A percentile compares a stretch with the other conserved stretches of the same genome.
Conservation (phyloP, 305 asterid species). For the Euphrasia arctica region DNA sequence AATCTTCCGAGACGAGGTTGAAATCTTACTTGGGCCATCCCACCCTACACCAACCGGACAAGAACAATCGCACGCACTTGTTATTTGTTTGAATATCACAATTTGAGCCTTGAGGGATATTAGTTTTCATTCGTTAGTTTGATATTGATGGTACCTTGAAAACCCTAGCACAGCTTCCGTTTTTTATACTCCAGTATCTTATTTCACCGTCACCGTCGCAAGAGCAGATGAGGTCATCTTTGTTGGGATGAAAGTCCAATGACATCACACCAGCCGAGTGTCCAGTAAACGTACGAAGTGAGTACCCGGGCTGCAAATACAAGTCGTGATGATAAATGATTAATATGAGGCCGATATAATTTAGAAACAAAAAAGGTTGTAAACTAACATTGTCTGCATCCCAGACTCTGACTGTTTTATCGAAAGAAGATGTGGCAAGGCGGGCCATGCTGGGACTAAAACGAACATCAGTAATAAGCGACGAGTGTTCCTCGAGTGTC, state of each 20-base stretch:
- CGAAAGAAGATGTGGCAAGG: constrained; percentile 95
- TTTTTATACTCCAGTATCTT: constrained; percentile 82
- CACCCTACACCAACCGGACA: constrained; percentile 59
- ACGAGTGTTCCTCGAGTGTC: constrained; percentile 86
- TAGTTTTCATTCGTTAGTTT: neutral
- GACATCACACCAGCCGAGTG: constrained; percentile 92
- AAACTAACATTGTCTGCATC: constrained; percentile 85
- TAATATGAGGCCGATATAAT: neutral
- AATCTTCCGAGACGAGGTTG: constrained; percentile 92
- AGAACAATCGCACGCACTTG: neutral
- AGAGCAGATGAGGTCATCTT: constrained; percentile 90
- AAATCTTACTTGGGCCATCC: constrained; percentile 80
- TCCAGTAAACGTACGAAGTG: constrained; percentile 88
- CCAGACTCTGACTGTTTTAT: constrained; percentile 96
- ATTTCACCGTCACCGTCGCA: constrained; percentile 97
- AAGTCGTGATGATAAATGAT: constrained; percentile 1
- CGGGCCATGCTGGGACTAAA: constrained; percentile 97
- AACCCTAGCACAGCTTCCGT: constrained; percentile 72
- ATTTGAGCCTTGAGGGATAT: neutral
- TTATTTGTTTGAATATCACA: neutral
- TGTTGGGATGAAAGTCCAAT: constrained; percentile 93
- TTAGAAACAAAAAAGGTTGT: neutral
- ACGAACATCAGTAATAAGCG: constrained; percentile 85
- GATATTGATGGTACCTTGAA: constrained; percentile 54
- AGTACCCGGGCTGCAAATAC: constrained; percentile 65